Evolutionary conservation across 139 green algal genomes (phyloP).

Genomic region (Volvox africanus): DNA sequence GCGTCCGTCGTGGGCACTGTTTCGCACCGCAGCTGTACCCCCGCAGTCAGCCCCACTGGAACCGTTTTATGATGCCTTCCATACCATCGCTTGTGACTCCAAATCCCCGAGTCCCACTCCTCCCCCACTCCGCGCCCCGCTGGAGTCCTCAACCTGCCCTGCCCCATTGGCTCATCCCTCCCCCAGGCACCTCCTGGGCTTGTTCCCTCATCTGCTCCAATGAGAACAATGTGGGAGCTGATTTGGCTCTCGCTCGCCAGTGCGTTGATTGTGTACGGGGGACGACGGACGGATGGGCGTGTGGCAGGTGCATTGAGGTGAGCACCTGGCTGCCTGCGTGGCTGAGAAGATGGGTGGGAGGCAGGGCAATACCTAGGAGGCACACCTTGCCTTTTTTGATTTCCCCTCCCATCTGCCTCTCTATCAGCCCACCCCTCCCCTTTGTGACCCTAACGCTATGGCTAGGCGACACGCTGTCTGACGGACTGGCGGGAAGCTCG

Average conservation of each 20-base stretch:
- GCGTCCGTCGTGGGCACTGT: no score
- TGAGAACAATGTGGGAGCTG: neutral
- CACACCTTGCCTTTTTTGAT: neutral
- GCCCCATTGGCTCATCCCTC: neutral
- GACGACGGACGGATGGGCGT: neutral
- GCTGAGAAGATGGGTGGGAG: neutral
- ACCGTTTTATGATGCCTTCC: no score
- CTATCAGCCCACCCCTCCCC: neutral
- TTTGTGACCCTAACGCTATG: neutral
- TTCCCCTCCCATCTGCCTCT: neutral
- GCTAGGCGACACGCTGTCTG: slow-evolving; percentile 3
- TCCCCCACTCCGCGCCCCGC: no score
- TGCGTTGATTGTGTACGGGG: neutral
- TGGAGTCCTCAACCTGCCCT: neutral
- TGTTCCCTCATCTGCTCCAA: neutral
- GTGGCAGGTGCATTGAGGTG: neutral
- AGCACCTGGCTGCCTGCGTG: neutral
- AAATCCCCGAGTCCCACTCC: no score
- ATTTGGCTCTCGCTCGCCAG: neutral
- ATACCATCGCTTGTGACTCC: no score
- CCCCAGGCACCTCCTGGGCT: slow-evolving; percentile 5
- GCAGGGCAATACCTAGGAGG: neutral
- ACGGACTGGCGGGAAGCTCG: neutral
- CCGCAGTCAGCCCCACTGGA: no score
- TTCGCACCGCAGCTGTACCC: no score